Evolutionary conservation across 179 eudicot species (phyloP).

Genomic region (Silene coronaria): DNA sequence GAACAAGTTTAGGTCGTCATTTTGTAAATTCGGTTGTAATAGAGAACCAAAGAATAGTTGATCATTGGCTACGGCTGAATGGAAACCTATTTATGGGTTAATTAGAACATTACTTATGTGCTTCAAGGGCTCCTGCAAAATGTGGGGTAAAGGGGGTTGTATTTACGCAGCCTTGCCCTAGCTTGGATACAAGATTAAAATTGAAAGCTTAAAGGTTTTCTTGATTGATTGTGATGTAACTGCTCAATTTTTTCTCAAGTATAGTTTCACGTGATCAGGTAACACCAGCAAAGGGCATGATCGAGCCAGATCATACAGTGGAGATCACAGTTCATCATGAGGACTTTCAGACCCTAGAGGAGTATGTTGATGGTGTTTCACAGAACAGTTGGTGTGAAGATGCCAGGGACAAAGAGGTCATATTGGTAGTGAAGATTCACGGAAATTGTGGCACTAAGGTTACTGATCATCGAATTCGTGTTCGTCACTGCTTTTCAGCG

Average conservation of each 20-base stretch:
- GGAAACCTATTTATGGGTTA: no score
- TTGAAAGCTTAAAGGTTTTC: no score
- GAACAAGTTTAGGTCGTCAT: no score
- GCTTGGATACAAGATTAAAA: no score
- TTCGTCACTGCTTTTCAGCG: constrained; percentile 59
- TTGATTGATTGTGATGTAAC: no score
- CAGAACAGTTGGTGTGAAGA: constrained; percentile 95
- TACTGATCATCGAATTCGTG: constrained; percentile 66
- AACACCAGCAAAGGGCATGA: constrained; percentile 63
- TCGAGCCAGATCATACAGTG: constrained; percentile 58
- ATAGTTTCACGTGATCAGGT: constrained; percentile 47
- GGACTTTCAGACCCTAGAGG: constrained; percentile 64
- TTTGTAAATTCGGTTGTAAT: no score
- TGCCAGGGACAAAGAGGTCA: constrained; percentile 77
- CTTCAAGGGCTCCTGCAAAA: no score
- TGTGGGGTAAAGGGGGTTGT: no score
- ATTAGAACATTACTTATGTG: no score
- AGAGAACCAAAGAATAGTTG: no score
- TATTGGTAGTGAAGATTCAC: constrained; percentile 48
- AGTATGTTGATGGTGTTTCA: constrained; percentile 77
- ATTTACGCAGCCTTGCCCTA: no score
- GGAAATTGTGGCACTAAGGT: constrained; percentile 55
- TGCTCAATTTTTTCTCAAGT: constrained; percentile 7
- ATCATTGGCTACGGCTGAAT: no score
- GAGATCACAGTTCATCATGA: constrained; percentile 72